phyloP scores from a whole-genome alignment of 148 eudicot genomes.

The Amaranthus palmeri region DNA sequence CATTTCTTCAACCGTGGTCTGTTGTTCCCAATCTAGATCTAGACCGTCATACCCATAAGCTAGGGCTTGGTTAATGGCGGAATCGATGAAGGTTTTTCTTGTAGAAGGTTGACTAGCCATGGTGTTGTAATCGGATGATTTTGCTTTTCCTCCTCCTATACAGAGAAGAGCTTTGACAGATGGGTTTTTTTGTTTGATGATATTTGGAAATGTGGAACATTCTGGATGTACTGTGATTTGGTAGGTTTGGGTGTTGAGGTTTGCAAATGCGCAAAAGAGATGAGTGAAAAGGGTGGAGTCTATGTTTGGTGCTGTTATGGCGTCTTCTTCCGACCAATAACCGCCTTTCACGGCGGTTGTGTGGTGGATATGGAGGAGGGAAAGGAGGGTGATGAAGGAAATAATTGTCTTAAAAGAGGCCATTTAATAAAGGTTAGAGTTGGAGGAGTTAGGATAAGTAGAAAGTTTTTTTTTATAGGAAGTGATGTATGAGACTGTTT shows the following conservation, averaged over 20 bases:
- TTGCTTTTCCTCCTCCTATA: conserved; percentile 40
- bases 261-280: conserved; percentile 62
- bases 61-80: conserved; percentile 44
- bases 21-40: conserved; percentile 63
- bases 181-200: conserved; percentile 36
- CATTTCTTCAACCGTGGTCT: conserved; percentile 30
- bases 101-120: conserved; percentile 43
- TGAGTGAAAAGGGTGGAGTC: conserved; percentile 71
- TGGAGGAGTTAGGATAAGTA: too few species aligned
- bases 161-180: conserved; percentile 45
- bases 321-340: conserved; percentile 62
- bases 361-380: background rate
- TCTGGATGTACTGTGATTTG: conserved; percentile 32
- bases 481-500: too few species aligned
- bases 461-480: too few species aligned
- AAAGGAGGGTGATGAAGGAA: background rate
- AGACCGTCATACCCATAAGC: conserved; percentile 39
- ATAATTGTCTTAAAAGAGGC: background rate
- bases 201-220: conserved; percentile 42
- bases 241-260: conserved; percentile 30
- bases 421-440: background rate
- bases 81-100: conserved; percentile 44
- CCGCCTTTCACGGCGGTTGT: conserved; percentile 34
- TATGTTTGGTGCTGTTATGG: conserved; percentile 31
- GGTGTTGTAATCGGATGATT: conserved; percentile 3